Evolutionary conservation across 768 basidiomycete genomes (phyloP), one percentile per base, ranked within the genome.

Genomic region (Coprinopsis marcescibilis): DNA sequence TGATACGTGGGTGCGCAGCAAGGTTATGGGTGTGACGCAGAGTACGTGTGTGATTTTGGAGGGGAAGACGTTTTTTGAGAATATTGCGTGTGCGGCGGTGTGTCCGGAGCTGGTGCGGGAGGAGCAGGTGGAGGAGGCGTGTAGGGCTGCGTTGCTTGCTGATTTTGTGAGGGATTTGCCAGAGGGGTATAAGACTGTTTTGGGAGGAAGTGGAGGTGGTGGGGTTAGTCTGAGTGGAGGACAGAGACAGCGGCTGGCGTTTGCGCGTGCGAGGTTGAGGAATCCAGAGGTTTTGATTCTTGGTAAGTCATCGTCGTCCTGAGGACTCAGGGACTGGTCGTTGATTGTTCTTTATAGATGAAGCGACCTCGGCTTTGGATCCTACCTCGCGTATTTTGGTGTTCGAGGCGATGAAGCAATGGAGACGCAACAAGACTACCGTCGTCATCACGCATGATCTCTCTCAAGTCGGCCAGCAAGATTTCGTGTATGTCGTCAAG

Each of bases 371-470:
- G 1, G 84, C 86, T 14, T 71, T 98, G 48, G 95, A 97, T 63
- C 79, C 84, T 11, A 84, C 85, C 2, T 90, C 93, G 1, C 85
- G 94, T 15, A 70, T 89, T 19, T 77, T 92, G 36, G 89, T 97
- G 15, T 89, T 90, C 42, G 77, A 80, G 48, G 84, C 84, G 1
- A 68, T 83, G 43, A 72, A 72, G 57, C 64, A 65, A 2, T 90
- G 86, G 85, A 73, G 89, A 5, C 58, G 60, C 13, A 85, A 86
- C 67, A 81, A 80, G 56, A 97, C 90, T 3, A 96, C 90, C 4
- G 83, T 94, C 59, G 84, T 94, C 52, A 96, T 97, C 61, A 97
- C 95, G 0, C 95, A 98, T 64, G 96, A 98, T 55, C 79, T 98
- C 14, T 83, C 84, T 1, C 89, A 93, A 54, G 86, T 99, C 52